A percentile compares a stretch with the other conserved stretches of the same genome.
phyloP scores from a whole-genome alignment of 1,139 yeast species.

The Blastobotrys aristatus region DNA sequence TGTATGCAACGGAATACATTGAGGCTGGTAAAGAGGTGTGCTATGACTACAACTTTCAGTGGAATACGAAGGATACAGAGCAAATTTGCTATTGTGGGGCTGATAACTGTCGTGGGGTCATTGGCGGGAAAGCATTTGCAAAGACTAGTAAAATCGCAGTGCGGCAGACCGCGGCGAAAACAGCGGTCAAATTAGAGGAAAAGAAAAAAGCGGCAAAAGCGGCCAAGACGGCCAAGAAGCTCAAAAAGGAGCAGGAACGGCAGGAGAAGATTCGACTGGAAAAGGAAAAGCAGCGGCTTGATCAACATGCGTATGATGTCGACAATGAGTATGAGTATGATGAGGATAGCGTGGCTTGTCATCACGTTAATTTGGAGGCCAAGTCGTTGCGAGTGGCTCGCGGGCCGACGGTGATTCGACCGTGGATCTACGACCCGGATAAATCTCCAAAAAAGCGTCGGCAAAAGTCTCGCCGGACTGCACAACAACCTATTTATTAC shows the following conservation, averaged over 20 bases:
- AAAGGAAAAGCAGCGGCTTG: neutral
- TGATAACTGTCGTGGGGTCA: conserved; percentile 36
- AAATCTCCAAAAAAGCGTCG: neutral
- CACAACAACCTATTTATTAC: too few species aligned
- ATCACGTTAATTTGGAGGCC: neutral
- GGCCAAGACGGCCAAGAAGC: too few species aligned
- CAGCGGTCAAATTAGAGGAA: neutral
- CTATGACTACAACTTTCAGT: conserved; percentile 42
- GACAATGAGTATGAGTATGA: neutral
- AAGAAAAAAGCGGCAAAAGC: too few species aligned
- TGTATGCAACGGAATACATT: conserved; percentile 37
- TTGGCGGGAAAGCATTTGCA: conserved; percentile 25
- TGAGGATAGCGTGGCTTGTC: neutral
- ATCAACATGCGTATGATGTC: neutral
- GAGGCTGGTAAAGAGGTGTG: conserved; percentile 38
- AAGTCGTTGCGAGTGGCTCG: neutral
- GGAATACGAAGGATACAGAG: conserved; percentile 37
- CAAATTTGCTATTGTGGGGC: conserved; percentile 40
- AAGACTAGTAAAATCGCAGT: neutral
- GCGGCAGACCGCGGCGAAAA: neutral
- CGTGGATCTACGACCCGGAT: neutral
- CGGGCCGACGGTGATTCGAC: neutral
- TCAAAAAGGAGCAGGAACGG: neutral
- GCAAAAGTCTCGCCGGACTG: too few species aligned
- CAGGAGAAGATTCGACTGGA: neutral